phyloP scores from a whole-genome alignment of 495 filamentous ascomycete species.

The Massariosphaeria phaeospora region DNA sequence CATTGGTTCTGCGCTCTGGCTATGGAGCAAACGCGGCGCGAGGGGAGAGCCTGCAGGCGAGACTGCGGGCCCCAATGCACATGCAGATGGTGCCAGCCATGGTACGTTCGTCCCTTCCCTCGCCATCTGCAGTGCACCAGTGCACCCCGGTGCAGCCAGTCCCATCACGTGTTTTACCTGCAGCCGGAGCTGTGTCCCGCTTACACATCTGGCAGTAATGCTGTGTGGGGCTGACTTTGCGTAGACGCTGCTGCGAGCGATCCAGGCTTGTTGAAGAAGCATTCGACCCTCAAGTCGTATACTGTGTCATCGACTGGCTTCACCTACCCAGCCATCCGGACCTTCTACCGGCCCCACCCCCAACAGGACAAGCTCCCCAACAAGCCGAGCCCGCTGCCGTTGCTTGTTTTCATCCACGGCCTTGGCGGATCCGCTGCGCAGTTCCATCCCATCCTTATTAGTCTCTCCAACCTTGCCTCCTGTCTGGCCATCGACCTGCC shows the following conservation, averaged over 20 bases:
- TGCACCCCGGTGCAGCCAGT: no score
- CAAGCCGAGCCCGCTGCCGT: slow-evolving; percentile 66
- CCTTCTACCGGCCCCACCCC: slow-evolving; percentile 77
- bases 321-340: slow-evolving; percentile 71
- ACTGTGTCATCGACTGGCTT: slow-evolving; percentile 44
- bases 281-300: slow-evolving; percentile 67
- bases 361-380: slow-evolving; percentile 72
- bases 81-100: slow-evolving; percentile 5
- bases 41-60: slow-evolving; percentile 2
- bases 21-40: slow-evolving; percentile 21
- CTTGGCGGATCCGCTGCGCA: slow-evolving; percentile 85
- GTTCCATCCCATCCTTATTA: slow-evolving; percentile 76
- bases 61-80: neutral
- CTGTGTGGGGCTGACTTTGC: neutral
- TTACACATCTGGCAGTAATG: no score
- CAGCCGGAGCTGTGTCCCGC: neutral
- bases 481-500: slow-evolving; percentile 88
- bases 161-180: slow-evolving; percentile 10
- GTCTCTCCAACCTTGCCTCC: slow-evolving; percentile 77
- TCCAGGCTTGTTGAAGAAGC: slow-evolving; percentile 69
- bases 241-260: slow-evolving; percentile 48
- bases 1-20: slow-evolving; percentile 30
- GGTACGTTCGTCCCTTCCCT: slow-evolving; percentile 9
- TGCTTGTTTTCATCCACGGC: slow-evolving; percentile 88
- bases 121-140: neutral